Evolutionary conservation across 495 filamentous ascomycete species (phyloP), one percentile per base, ranked within the genome.

Genomic region (Jackrogersella minutella): DNA sequence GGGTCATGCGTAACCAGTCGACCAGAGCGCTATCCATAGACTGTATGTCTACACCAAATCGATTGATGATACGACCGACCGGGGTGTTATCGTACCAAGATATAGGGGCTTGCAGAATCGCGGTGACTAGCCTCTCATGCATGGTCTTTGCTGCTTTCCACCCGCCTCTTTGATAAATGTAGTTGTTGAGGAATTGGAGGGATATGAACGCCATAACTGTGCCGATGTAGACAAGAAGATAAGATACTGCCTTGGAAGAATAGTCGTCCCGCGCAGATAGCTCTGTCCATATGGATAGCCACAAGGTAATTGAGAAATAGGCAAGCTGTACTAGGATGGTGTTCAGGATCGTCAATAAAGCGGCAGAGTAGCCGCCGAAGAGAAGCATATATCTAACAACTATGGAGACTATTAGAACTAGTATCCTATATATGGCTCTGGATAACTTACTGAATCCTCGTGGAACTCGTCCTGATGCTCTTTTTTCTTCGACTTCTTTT

Each of bases 81-180:
- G 92, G 92, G 3, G 92, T 96, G 1, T 88, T 89, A 76, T 96
- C 92, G 76, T 95, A 96, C 79, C 95, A 96, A 31, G 85, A 85
- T 74, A 94, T 91, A 67, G 90, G 91, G 22, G 92, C 92, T 43
- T 88, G 84, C 64, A 90, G 88, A 22, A 94, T 80, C 3, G 87
- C 78, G 37, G 85, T 77, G 55, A 94, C 81, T 8, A 96, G 81
- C 19, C 85, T 82, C 58, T 85, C 77, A 69, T 96, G 62, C 55
- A 66, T 53, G 4, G 47, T 59, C 31, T 66, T 53, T 6, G 62
- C 92, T 16, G 94, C 86, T 58, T 81, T 84, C 76, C 84, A 85
- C 7, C 90, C 93, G 17, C 92, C 92, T 39, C 85, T 83, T 31
- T 94, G 77, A 5, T 90, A 93, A 2, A 91, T 90, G 74, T 86